These are phyloP conservation scores for Diaporthe citri DNA, from an alignment of 2,329 filamentous ascomycete genomes.

Conservation along the genomic window DNA sequence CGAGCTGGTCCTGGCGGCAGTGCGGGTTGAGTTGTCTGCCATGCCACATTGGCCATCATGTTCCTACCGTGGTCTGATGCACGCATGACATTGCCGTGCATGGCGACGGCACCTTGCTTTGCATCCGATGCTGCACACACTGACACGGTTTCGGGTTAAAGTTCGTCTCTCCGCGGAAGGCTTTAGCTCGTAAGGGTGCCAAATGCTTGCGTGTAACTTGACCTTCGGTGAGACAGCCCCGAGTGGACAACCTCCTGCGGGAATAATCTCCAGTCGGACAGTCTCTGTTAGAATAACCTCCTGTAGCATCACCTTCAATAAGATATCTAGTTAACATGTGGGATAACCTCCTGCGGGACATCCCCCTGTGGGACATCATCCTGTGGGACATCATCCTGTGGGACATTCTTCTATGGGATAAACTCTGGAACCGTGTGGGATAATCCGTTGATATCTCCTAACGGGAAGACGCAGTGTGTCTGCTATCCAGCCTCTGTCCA, in stretches of 20 bases:
- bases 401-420: no score
- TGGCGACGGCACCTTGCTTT: not conserved
- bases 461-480: no score
- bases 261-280: not conserved
- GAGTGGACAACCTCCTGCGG: not conserved
- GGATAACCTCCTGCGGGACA: no score
- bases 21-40: not conserved
- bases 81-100: conserved; percentile 9
- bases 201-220: not conserved
- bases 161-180: not conserved
- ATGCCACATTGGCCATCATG: not conserved
- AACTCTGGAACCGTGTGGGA: no score
- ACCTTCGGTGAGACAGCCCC: not conserved
- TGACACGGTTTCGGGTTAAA: not conserved
- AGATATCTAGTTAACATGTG: no score
- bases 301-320: not conserved
- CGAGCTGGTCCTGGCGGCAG: not conserved
- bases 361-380: no score
- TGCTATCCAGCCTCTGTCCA: no score
- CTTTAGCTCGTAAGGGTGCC: not conserved
- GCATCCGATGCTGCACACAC: not conserved
- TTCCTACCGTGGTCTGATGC: not conserved
- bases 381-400: no score
- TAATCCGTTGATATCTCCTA: no score
- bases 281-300: not conserved